phyloP scores from a whole-genome alignment of 148 eudicot species.

The Heliosperma pusillum region DNA sequence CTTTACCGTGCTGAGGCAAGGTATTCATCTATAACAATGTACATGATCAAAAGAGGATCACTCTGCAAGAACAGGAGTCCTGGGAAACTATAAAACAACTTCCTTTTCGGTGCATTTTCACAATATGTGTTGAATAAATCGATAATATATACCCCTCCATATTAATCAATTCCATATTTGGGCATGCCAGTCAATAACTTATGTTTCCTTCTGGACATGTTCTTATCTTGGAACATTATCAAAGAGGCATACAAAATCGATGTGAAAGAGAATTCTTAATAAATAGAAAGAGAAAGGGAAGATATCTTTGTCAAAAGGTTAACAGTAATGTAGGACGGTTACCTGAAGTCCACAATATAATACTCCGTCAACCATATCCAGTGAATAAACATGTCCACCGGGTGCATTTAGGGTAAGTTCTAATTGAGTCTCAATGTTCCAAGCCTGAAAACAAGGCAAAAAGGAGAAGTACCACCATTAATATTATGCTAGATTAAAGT shows the following conservation, averaged over 20 bases:
- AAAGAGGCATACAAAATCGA: background rate
- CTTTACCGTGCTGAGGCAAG: too few relatives aligned
- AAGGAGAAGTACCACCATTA: background rate
- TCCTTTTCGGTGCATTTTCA: too few relatives aligned
- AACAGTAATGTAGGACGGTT: background rate
- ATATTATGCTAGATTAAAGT: background rate
- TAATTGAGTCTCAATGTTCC: slow-evolving; percentile 35
- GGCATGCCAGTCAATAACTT: too few relatives aligned
- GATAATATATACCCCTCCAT: background rate
- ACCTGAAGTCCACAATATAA: slow-evolving; percentile 58
- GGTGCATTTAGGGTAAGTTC: slow-evolving; percentile 40
- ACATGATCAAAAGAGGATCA: too few relatives aligned
- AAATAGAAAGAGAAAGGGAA: too few relatives aligned
- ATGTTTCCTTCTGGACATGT: too few relatives aligned
- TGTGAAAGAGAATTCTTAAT: background rate
- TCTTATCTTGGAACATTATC: too few relatives aligned
- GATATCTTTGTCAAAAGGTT: too few relatives aligned
- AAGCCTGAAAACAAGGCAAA: slow-evolving; percentile 34
- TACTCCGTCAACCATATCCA: slow-evolving; percentile 29
- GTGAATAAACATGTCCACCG: slow-evolving; percentile 45
- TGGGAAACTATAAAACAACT: too few relatives aligned
- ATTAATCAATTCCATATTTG: background rate
- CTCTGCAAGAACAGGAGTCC: too few relatives aligned
- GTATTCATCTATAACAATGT: too few relatives aligned
- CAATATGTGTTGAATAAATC: too few relatives aligned